Evolutionary conservation across 2,329 filamentous ascomycete species (phyloP).

Genomic region (Zymoseptoria brevis): DNA sequence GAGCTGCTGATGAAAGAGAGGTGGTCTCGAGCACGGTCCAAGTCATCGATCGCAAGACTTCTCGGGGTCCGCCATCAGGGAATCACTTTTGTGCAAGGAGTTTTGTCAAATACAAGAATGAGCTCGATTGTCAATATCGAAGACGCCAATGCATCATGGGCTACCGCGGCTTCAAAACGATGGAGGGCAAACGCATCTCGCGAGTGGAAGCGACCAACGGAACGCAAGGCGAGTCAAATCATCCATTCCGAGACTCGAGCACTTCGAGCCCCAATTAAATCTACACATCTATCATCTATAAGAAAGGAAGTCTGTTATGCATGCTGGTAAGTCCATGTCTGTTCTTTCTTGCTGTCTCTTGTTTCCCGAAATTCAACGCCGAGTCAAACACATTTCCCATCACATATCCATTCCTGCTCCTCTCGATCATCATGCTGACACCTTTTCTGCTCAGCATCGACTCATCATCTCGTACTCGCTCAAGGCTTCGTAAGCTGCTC

Average conservation of each 20-base stretch:
- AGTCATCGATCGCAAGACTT: background rate
- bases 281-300: background rate
- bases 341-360: background rate
- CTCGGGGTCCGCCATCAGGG: background rate
- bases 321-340: background rate
- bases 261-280: slow-evolving; percentile 12
- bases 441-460: background rate
- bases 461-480: slow-evolving; percentile 5
- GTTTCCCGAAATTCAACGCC: background rate
- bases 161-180: too few species aligned
- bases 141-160: background rate
- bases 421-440: background rate
- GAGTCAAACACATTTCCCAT: slow-evolving; percentile 1
- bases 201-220: too few species aligned
- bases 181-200: too few species aligned
- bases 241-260: slow-evolving; percentile 14
- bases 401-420: background rate
- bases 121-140: background rate
- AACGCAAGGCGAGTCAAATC: background rate
- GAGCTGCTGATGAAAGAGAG: background rate
- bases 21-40: background rate
- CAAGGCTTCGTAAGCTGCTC: slow-evolving; percentile 50
- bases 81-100: background rate
- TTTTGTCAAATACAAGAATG: background rate
- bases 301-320: background rate